phyloP scores from a whole-genome alignment of 2,329 filamentous ascomycete species.

The Claviceps monticola region DNA sequence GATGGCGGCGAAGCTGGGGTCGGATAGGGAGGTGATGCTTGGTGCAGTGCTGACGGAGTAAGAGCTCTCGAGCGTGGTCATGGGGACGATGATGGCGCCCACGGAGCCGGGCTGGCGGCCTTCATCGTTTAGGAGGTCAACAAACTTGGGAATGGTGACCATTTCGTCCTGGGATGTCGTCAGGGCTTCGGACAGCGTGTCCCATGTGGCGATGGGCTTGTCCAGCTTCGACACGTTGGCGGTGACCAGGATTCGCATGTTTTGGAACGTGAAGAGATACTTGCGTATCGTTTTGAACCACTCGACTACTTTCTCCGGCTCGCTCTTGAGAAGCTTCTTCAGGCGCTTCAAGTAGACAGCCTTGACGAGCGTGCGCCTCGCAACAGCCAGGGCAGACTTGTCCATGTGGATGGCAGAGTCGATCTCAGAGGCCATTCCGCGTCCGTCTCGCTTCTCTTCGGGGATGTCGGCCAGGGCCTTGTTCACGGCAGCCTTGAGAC shows the following conservation, averaged over 20 bases:
- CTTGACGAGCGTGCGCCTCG: constrained; percentile 72
- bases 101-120: constrained; percentile 63
- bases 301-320: constrained; percentile 59
- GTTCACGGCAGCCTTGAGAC: constrained; percentile 50
- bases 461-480: constrained; percentile 87
- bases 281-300: constrained; percentile 67
- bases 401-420: constrained; percentile 70
- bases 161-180: constrained; percentile 33
- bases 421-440: constrained; percentile 48
- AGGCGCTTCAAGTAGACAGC: constrained; percentile 77
- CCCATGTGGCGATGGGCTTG: constrained; percentile 69
- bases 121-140: constrained; percentile 58
- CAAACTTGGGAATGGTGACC: constrained; percentile 55
- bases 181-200: constrained; percentile 29
- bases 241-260: constrained; percentile 74
- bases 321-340: constrained; percentile 63
- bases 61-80: constrained; percentile 85
- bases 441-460: constrained; percentile 77
- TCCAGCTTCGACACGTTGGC: constrained; percentile 63
- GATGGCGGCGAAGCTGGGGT: constrained; percentile 68
- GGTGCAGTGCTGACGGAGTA: constrained; percentile 65
- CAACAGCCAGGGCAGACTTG: constrained; percentile 61
- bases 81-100: constrained; percentile 67
- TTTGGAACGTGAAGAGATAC: constrained; percentile 67
- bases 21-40: constrained; percentile 60